phyloP scores from a whole-genome alignment of 169 alveolate species.

The Eimeria maxima region DNA sequence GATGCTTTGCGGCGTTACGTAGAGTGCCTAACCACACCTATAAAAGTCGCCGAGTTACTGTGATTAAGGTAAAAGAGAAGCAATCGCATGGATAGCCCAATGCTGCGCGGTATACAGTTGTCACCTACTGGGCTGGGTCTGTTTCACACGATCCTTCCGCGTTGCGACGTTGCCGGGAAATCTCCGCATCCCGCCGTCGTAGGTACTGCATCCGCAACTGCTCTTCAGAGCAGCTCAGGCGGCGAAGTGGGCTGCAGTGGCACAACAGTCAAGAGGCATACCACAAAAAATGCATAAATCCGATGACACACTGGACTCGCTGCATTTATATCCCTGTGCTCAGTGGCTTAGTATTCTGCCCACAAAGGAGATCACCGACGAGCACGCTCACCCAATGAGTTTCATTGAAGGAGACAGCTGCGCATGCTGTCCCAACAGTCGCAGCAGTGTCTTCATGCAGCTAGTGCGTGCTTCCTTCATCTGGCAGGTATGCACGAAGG shows the following conservation, averaged over 20 bases:
- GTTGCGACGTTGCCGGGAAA: slow-evolving; percentile 47
- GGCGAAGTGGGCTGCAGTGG: slow-evolving; percentile 64
- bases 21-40: background rate
- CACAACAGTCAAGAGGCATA: background rate
- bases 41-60: background rate
- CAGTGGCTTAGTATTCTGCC: background rate
- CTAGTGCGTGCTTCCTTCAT: slow-evolving; percentile 55
- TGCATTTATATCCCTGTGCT: background rate
- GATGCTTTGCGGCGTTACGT: background rate
- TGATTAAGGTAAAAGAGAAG: background rate
- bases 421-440: slow-evolving; percentile 62
- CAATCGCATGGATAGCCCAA: background rate
- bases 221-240: slow-evolving; percentile 70
- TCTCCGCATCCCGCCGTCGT: slow-evolving; percentile 62
- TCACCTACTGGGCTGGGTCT: slow-evolving; percentile 54
- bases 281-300: background rate
- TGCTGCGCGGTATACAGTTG: background rate
- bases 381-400: slow-evolving; percentile 36
- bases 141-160: slow-evolving; percentile 56
- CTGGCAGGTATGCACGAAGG: background rate
- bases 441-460: slow-evolving; percentile 70
- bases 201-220: slow-evolving; percentile 42
- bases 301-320: background rate
- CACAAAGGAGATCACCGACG: background rate
- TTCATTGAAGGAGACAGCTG: slow-evolving; percentile 62